Evolutionary conservation across 768 basidiomycete species (phyloP), one percentile per base, ranked within the genome.

Genomic region (Asterophora lycoperdoides): DNA sequence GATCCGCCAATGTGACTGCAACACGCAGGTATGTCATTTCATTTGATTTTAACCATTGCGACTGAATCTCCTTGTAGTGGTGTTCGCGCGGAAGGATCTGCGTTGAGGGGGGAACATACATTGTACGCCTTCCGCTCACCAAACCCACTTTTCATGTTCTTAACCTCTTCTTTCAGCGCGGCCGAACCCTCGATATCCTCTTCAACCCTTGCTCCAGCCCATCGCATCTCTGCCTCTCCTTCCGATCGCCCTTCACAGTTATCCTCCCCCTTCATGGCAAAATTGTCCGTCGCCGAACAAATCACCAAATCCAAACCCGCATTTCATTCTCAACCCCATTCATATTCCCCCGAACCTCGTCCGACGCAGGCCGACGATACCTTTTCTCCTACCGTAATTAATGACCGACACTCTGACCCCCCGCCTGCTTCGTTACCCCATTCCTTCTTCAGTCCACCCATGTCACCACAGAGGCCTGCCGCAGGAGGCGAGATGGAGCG

Each of bases 401-500:
- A 43, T 39, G 38, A 45, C 18, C 41, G 46, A 40, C 32, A 30
- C 17, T 50, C 54, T 8, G 43, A 34, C 23, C 40, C 29, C 41
- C 29, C 30, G 18, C 19, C 23, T 18, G 15, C 39, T 15, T 32
- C 44, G 36, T 51, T 55, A 15, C 50, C 57, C 15, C 46, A 56
- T 11, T 29, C 44, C 33, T 34, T 55, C 8, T 45, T 32, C 19
- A 54, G 58, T 13, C 62, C 64, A 14, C 60, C 62, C 19, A 41
- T 49, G 30, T 61, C 57, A 38, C 64, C 65, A 6, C 57, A 59
- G 26, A 57, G 52, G 13, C 53, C 66, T 19, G 56, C 62, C 14
- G 58, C 69, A 0, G 80, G 79, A 36, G 77, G 76, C 26, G 84
- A 86, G 59, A 72, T 83, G 61, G 74, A 78, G 44, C 76, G 79